Conservation (phyloP, 495 filamentous ascomycete genomes). For the Penicillium salamii region DNA sequence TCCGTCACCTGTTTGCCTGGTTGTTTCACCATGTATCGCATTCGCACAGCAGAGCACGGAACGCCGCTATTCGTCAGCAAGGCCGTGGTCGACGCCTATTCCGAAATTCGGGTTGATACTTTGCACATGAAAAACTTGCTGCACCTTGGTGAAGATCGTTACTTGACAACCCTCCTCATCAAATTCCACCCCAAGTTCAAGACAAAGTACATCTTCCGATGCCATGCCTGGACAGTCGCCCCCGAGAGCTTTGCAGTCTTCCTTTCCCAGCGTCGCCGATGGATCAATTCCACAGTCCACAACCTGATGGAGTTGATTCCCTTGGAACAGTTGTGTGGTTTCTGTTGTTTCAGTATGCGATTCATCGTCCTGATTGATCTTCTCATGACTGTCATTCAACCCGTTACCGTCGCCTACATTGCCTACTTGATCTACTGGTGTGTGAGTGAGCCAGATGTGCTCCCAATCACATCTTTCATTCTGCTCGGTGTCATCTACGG, state of each 20-base stretch:
- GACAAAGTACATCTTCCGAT: slow-evolving; percentile 92
- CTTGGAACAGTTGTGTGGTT: slow-evolving; percentile 90
- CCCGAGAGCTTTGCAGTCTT: slow-evolving; percentile 92
- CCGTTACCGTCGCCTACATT: slow-evolving; percentile 89
- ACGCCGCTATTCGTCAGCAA: slow-evolving; percentile 95
- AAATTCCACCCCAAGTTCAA: slow-evolving; percentile 92
- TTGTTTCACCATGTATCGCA: slow-evolving; percentile 98
- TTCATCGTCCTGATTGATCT: slow-evolving; percentile 97
- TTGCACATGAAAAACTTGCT: slow-evolving; percentile 99
- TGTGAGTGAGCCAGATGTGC: slow-evolving; percentile 50
- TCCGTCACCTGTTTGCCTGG: slow-evolving; percentile 96
- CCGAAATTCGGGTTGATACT: slow-evolving; percentile 92
- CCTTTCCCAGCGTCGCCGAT: slow-evolving; percentile 95
- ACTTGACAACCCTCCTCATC: slow-evolving; percentile 89
- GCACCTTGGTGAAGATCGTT: slow-evolving; percentile 89
- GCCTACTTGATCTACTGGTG: slow-evolving; percentile 82
- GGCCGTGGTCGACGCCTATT: slow-evolving; percentile 82
- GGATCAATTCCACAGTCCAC: slow-evolving; percentile 99
- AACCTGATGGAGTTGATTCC: slow-evolving; percentile 96
- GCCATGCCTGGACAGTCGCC: slow-evolving; percentile 94
- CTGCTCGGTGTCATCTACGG: slow-evolving; percentile 93
- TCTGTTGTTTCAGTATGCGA: slow-evolving; percentile 99
- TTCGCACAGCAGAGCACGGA: slow-evolving; percentile 87
- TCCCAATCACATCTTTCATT: slow-evolving; percentile 84
- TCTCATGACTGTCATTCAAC: slow-evolving; percentile 85